Evolutionary conservation across 2,329 filamentous ascomycete species (phyloP).

Genomic region (Pseudocercospora macadamiae): DNA sequence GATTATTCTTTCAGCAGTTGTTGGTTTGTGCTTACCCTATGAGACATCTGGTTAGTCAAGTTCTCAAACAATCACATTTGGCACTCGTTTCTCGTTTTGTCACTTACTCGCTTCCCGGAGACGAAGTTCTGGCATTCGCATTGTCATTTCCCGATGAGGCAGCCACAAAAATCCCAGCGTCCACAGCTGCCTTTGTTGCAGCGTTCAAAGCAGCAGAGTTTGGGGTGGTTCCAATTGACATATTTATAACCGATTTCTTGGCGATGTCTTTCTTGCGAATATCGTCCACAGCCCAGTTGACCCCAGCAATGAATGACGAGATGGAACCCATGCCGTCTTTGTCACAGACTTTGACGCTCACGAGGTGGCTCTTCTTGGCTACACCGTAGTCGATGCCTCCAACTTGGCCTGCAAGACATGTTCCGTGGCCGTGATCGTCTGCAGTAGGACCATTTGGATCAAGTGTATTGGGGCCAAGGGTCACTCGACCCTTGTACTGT

Average conservation of each 20-base stretch:
- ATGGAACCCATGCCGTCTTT: conserved; percentile 47
- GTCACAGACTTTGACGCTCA: conserved; percentile 54
- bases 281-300: conserved; percentile 48
- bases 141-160: conserved; percentile 41
- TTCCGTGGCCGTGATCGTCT: not conserved
- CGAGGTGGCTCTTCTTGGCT: conserved; percentile 46
- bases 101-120: conserved; percentile 41
- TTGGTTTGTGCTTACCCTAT: too few species aligned
- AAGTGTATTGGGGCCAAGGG: not conserved
- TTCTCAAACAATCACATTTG: too few species aligned
- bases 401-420: conserved; percentile 73
- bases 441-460: not conserved
- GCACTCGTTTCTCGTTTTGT: too few species aligned
- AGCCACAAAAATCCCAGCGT: conserved; percentile 44
- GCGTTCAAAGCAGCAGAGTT: conserved; percentile 41
- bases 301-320: conserved; percentile 43
- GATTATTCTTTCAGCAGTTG: too few species aligned
- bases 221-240: conserved; percentile 45
- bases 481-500: not conserved
- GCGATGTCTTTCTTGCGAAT: conserved; percentile 60
- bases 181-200: conserved; percentile 29
- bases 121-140: conserved; percentile 30
- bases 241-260: conserved; percentile 59
- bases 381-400: conserved; percentile 65
- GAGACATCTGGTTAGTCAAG: too few species aligned